Percentiles rank a stretch among this genome's conserved stretches.
These are phyloP conservation scores for Fusarium sp. DNA, from an alignment of 2,329 filamentous ascomycete species.

Conservation along the genomic window DNA sequence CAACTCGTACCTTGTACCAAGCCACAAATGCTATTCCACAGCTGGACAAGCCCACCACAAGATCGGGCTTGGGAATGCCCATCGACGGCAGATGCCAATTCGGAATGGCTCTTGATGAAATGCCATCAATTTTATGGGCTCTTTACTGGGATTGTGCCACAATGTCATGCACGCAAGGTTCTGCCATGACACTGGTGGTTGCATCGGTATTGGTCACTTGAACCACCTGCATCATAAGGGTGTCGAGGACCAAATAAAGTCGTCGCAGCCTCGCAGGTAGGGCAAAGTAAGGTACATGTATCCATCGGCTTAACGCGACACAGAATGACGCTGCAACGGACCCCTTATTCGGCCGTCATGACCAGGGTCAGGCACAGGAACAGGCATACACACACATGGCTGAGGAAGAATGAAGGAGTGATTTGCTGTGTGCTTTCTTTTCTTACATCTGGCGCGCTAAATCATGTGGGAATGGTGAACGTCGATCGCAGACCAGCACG, in stretches of 20 bases:
- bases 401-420: slow-evolving; percentile 24
- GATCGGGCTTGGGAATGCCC: slow-evolving; percentile 43
- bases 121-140: slow-evolving; percentile 32
- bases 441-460: slow-evolving; percentile 24
- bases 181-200: slow-evolving; percentile 5
- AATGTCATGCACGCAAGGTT: slow-evolving; percentile 18
- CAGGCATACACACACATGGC: slow-evolving; percentile 17
- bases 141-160: slow-evolving; percentile 19
- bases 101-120: slow-evolving; percentile 43
- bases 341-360: slow-evolving; percentile 22
- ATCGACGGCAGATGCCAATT: slow-evolving; percentile 43
- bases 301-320: slow-evolving; percentile 36
- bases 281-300: slow-evolving; percentile 25
- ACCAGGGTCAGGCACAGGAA: slow-evolving; percentile 22
- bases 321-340: slow-evolving; percentile 32
- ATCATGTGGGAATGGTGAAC: slow-evolving; percentile 26
- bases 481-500: slow-evolving; percentile 28
- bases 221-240: slow-evolving; percentile 22
- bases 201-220: slow-evolving; percentile 28
- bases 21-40: slow-evolving; percentile 35
- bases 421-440: slow-evolving; percentile 14
- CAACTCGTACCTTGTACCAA: slow-evolving; percentile 9
- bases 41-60: slow-evolving; percentile 13
- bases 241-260: slow-evolving; percentile 15
- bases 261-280: slow-evolving; percentile 15